Conservation (phyloP, 805 yeast species). For the Suhomyces pyralidae region DNA sequence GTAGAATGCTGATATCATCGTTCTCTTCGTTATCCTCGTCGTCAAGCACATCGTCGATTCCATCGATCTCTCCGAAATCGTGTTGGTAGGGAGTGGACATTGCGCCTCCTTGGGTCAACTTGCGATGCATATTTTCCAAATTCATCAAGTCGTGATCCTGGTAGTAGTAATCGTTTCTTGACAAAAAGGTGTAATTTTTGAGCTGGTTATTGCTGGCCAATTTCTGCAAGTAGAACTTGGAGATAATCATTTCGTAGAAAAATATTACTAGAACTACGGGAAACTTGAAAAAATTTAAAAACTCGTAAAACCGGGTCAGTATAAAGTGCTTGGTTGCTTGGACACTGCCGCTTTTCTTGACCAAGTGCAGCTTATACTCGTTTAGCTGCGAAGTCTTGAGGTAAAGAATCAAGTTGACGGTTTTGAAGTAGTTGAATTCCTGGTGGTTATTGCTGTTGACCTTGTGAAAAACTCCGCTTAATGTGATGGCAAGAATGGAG, state of each 20-base stretch:
- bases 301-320: slow-evolving; percentile 9
- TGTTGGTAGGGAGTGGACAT: slow-evolving; percentile 7
- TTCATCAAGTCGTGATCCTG: slow-evolving; percentile 29
- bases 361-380: slow-evolving; percentile 3
- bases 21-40: slow-evolving; percentile 13
- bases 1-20: slow-evolving; percentile 24
- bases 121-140: slow-evolving; percentile 10
- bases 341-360: background rate
- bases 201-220: slow-evolving; percentile 13
- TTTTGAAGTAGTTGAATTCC: slow-evolving; percentile 39
- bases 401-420: slow-evolving; percentile 37
- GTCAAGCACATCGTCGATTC: slow-evolving; percentile 1
- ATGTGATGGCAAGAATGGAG: slow-evolving; percentile 53
- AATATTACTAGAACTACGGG: slow-evolving; percentile 35
- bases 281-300: slow-evolving; percentile 30
- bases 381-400: slow-evolving; percentile 29
- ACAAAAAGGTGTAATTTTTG: slow-evolving; percentile 37
- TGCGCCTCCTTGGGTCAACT: slow-evolving; percentile 8
- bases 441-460: slow-evolving; percentile 30
- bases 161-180: slow-evolving; percentile 27
- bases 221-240: slow-evolving; percentile 19
- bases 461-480: slow-evolving; percentile 40
- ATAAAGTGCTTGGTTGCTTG: slow-evolving; percentile 1
- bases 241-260: slow-evolving; percentile 28
- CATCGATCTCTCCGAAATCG: slow-evolving; percentile 9